These are phyloP conservation scores for Corylus avellana DNA, from an alignment of 306 rosid species.

Conservation along the genomic window DNA sequence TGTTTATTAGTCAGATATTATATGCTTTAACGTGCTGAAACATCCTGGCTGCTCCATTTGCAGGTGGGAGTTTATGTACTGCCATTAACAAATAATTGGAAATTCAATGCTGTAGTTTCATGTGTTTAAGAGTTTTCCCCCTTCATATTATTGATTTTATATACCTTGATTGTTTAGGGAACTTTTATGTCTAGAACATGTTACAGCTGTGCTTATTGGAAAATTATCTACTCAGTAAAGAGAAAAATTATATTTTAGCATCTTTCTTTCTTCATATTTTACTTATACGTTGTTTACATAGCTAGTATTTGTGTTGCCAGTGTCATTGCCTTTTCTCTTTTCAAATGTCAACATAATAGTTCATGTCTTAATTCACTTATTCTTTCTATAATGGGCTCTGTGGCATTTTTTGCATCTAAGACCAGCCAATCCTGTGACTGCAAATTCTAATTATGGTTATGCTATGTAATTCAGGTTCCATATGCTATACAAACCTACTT, in stretches of 20 bases:
- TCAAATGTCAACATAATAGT: neutral
- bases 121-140: neutral
- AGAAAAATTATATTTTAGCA: neutral
- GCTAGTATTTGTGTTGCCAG: neutral
- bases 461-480: constrained; percentile 68
- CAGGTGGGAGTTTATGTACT: neutral
- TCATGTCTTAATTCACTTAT: neutral
- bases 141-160: neutral
- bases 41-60: neutral
- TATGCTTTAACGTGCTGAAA: neutral
- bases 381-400: neutral
- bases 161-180: neutral
- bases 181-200: neutral
- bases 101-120: neutral
- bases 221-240: neutral
- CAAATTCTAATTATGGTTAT: constrained; percentile 33
- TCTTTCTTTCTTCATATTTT: neutral
- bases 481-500: constrained; percentile 66
- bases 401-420: neutral
- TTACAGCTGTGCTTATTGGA: neutral
- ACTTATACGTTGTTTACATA: neutral
- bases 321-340: neutral
- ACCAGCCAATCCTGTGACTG: constrained; percentile 1
- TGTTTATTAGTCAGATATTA: neutral
- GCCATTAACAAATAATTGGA: neutral